Evolutionary conservation across 805 yeast species (phyloP).

Genomic region (Kodamaea restingae): DNA sequence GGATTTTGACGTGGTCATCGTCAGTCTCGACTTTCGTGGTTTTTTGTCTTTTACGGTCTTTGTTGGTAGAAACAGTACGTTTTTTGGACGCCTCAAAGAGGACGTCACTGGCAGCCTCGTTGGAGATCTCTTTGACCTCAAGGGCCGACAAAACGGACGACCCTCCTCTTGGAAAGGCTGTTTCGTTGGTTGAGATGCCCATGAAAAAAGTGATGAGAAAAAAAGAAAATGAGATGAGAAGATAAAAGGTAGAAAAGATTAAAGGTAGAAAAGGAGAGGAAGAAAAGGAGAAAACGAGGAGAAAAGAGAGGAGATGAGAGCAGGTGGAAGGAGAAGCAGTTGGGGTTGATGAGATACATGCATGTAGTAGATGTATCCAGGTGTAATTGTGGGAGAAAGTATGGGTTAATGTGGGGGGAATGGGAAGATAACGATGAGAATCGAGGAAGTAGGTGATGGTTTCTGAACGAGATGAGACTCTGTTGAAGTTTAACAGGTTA

Average conservation of each 20-base stretch:
- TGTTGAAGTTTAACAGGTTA: too few relatives aligned
- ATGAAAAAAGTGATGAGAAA: constrained; percentile 2
- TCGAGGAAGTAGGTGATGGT: too few relatives aligned
- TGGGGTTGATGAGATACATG: too few relatives aligned
- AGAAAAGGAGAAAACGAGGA: background rate
- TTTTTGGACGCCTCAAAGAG: constrained; percentile 53
- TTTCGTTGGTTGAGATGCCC: constrained; percentile 41
- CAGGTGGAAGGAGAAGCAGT: background rate
- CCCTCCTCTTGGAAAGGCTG: constrained; percentile 95
- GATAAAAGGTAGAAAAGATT: background rate
- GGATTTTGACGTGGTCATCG: constrained; percentile 41
- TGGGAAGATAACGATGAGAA: too few relatives aligned
- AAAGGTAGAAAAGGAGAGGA: background rate
- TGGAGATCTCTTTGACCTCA: constrained; percentile 88
- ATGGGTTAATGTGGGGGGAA: too few relatives aligned
- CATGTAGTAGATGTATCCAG: too few relatives aligned
- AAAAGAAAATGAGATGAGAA: background rate
- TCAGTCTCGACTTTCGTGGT: constrained; percentile 9
- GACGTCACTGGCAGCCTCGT: constrained; percentile 87
- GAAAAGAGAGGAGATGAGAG: background rate
- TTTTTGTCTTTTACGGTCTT: constrained; percentile 23
- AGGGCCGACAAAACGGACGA: constrained; percentile 78
- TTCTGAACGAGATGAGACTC: too few relatives aligned
- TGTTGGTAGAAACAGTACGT: constrained; percentile 24
- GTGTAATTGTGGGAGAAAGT: too few relatives aligned